These are phyloP conservation scores for Beauveria bassiana DNA, from an alignment of 2,329 filamentous ascomycete genomes.

Conservation along the genomic window DNA sequence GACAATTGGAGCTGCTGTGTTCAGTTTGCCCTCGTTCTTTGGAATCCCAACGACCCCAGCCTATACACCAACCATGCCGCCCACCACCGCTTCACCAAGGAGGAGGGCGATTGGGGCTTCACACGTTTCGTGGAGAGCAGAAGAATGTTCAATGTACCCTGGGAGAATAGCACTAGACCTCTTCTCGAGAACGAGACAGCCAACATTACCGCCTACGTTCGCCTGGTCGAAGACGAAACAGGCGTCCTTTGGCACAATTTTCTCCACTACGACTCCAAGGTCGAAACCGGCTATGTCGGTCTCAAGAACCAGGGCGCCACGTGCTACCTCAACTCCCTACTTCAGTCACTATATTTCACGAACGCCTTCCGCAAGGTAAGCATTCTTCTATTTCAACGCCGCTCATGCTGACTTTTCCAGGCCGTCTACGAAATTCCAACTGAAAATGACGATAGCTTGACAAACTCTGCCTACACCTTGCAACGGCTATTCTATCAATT, in stretches of 20 bases:
- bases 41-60: slow-evolving; percentile 88
- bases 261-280: slow-evolving; percentile 96
- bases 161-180: slow-evolving; percentile 61
- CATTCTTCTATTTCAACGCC: background rate
- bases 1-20: slow-evolving; percentile 96
- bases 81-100: slow-evolving; percentile 92
- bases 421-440: slow-evolving; percentile 97
- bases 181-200: slow-evolving; percentile 70
- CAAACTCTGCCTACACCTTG: slow-evolving; percentile 87
- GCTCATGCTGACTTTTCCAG: slow-evolving; percentile 33
- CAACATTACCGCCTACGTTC: slow-evolving; percentile 76
- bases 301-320: slow-evolving; percentile 94
- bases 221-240: slow-evolving; percentile 78
- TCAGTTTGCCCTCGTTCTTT: slow-evolving; percentile 88
- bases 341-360: slow-evolving; percentile 79
- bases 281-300: slow-evolving; percentile 94
- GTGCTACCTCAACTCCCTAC: slow-evolving; percentile 77
- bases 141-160: slow-evolving; percentile 71
- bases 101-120: slow-evolving; percentile 98
- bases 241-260: slow-evolving; percentile 90
- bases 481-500: slow-evolving; percentile 93
- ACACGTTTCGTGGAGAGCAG: slow-evolving; percentile 90
- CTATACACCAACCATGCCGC: slow-evolving; percentile 74
- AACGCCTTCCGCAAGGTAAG: slow-evolving; percentile 86
- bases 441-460: slow-evolving; percentile 68